Evolutionary conservation across 1,284 basidiomycete species (phyloP).

Genomic region (Sporisorium scitamineum): DNA sequence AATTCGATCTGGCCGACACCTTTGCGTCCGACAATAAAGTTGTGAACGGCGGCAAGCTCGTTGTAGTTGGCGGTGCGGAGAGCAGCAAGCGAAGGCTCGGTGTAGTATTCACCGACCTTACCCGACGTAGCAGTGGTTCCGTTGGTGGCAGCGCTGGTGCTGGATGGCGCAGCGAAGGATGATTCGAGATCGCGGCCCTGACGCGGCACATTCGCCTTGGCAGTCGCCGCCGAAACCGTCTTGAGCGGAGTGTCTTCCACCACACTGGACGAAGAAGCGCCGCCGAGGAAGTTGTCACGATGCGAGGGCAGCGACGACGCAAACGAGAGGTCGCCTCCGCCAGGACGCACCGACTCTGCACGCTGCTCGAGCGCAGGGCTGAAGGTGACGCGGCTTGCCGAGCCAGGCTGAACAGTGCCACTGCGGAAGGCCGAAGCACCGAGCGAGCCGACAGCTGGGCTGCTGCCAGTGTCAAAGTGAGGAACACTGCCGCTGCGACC

Average conservation of each 20-base stretch:
- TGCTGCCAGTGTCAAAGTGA: constrained; percentile 38
- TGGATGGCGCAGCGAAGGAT: constrained; percentile 38
- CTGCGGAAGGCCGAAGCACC: constrained; percentile 45
- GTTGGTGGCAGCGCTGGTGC: constrained; percentile 18
- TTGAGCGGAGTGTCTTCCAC: constrained; percentile 52
- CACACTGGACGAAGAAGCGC: constrained; percentile 28
- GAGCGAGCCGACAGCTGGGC: constrained; percentile 41
- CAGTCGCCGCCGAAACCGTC: constrained; percentile 44
- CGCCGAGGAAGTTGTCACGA: constrained; percentile 44
- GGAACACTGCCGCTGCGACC: constrained; percentile 51
- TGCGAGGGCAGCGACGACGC: constrained; percentile 53
- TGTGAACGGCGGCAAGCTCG: constrained; percentile 77
- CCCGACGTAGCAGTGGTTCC: constrained; percentile 25
- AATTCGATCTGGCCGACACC: constrained; percentile 93
- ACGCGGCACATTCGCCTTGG: constrained; percentile 40
- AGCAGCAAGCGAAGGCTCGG: constrained; percentile 55
- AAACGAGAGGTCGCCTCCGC: constrained; percentile 54
- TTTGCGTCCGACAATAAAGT: constrained; percentile 87
- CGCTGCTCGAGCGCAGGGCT: constrained; percentile 60
- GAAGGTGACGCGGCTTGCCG: constrained; percentile 55
- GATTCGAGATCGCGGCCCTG: constrained; percentile 51
- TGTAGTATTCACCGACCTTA: constrained; percentile 62
- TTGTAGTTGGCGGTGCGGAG: constrained; percentile 58
- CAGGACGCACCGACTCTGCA: constrained; percentile 48
- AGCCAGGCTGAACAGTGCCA: constrained; percentile 46